Conservation (phyloP, 2,329 filamentous ascomycete genomes). For the Aspergillus versicolor region DNA sequence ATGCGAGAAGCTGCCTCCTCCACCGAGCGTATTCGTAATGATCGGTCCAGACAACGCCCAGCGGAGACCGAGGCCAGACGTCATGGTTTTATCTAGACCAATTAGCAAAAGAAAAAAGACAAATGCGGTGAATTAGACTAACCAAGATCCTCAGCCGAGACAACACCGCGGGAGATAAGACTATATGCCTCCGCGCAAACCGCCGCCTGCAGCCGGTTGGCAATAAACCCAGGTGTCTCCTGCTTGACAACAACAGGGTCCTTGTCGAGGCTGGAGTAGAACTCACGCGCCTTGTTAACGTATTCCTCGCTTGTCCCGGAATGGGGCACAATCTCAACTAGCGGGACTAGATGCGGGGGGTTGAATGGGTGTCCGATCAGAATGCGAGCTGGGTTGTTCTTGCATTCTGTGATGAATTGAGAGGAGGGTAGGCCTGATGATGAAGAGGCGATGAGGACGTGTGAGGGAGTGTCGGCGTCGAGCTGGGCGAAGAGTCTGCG, state of each 20-base stretch:
- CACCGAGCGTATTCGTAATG: neutral
- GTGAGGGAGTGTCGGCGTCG: neutral
- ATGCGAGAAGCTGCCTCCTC: constrained; percentile 44
- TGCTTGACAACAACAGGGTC: neutral
- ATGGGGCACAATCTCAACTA: neutral
- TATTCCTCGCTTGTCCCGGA: neutral
- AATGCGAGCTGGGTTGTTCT: neutral
- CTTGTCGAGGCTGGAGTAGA: neutral
- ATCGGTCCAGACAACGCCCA: constrained; percentile 48
- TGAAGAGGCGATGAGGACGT: neutral
- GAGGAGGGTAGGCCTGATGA: neutral
- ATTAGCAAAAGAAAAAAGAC: neutral
- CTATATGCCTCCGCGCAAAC: neutral
- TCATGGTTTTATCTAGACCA: neutral
- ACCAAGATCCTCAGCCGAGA: neutral
- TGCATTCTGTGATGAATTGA: neutral
- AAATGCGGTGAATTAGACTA: neutral
- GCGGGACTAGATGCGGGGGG: neutral
- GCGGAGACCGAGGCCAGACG: neutral
- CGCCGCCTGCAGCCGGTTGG: neutral
- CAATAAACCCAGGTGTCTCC: neutral
- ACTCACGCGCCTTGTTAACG: neutral
- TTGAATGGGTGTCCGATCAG: neutral
- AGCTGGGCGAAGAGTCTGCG: neutral
- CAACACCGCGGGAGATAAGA: neutral